Evolutionary conservation across 2,329 filamentous ascomycete species (phyloP), one percentile per base, ranked within the genome.

Genomic region (Apiospora sp.): DNA sequence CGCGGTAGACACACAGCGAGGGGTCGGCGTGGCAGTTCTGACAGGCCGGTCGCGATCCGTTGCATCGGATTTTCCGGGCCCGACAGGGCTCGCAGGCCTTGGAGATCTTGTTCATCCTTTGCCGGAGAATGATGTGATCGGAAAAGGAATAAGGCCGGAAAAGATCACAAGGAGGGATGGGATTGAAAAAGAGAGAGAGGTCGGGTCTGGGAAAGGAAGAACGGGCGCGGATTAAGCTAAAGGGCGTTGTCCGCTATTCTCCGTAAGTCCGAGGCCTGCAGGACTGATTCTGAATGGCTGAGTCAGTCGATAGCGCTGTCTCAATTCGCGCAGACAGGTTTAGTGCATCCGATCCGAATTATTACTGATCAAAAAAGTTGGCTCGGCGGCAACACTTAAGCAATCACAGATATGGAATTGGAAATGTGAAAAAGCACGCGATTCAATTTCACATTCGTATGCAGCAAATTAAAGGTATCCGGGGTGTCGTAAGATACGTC

Each of bases 11-110:
- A 73, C 75, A 76, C 44, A 71, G 69, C 71, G 74, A 8, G 72
- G 67, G 75, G 41, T 72, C 74, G 30, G 71, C 73, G 24, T 68
- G 72, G 27, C 75, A 76, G 22, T 75, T 72, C 12, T 67, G 68
- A 58, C 75, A 76, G 41, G 67, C 58, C 44, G 75, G 75, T 24
- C 75, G 69, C 49, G 67, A 71, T 22, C 75, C 75, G 46, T 73
- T 74, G 68, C 75, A 76, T 37, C 73, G 73, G 67, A 76, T 72
- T 48, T 76, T 76, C 46, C 75, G 75, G 19, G 71, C 73, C 10
- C 75, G 75, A 67, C 75, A 76, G 19, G 75, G 75, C 69, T 76
- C 75, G 71, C 75, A 76, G 4, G 75, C 75, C 71, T 76, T 76
- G 37, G 75, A 71, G 37, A 76, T 76, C 68, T 76, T 76, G 58